A percentile compares a stretch with the other conserved stretches of the same genome.
Evolutionary conservation across 257 asterid species (phyloP).

Genomic region (Nicotiana paniculata): DNA sequence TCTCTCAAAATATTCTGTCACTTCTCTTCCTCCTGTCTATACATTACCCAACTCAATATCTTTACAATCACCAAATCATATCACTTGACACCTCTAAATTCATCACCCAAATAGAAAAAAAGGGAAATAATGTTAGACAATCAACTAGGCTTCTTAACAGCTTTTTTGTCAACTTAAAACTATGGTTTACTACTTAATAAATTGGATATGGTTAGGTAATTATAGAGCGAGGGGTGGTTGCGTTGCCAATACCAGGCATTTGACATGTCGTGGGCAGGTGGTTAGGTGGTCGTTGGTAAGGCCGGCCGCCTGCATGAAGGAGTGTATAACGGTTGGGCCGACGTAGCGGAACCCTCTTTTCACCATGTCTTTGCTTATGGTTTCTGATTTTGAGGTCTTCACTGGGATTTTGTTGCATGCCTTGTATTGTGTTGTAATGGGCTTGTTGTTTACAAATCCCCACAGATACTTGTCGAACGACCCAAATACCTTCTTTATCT

Average conservation of each 20-base stretch:
- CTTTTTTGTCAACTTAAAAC: not conserved
- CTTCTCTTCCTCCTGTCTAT: not conserved
- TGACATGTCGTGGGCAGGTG: slow-evolving; percentile 60
- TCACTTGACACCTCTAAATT: not conserved
- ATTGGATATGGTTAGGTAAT: not conserved
- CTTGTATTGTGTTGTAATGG: slow-evolving; percentile 53
- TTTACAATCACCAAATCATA: slow-evolving; percentile 11
- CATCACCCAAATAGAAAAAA: not conserved
- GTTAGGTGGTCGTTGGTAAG: slow-evolving; percentile 76
- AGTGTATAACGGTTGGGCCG: slow-evolving; percentile 74
- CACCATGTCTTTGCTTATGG: slow-evolving; percentile 84
- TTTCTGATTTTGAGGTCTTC: slow-evolving; percentile 82
- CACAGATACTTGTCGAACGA: slow-evolving; percentile 62
- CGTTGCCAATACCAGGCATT: slow-evolving; percentile 20
- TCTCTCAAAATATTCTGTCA: not conserved
- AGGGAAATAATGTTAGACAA: slow-evolving; percentile 8
- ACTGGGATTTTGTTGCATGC: slow-evolving; percentile 65
- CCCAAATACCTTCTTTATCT: slow-evolving; percentile 50
- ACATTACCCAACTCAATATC: slow-evolving; percentile 11
- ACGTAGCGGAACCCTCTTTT: slow-evolving; percentile 67
- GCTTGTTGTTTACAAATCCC: slow-evolving; percentile 66
- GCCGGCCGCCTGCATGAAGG: slow-evolving; percentile 90
- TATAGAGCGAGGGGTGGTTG: slow-evolving; percentile 8
- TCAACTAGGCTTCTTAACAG: not conserved
- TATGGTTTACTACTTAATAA: not conserved